A percentile compares a stretch with the other conserved stretches of the same genome.
These are phyloP conservation scores for Panaeolus cyanescens DNA, from an alignment of 768 basidiomycete genomes.

Conservation along the genomic window DNA sequence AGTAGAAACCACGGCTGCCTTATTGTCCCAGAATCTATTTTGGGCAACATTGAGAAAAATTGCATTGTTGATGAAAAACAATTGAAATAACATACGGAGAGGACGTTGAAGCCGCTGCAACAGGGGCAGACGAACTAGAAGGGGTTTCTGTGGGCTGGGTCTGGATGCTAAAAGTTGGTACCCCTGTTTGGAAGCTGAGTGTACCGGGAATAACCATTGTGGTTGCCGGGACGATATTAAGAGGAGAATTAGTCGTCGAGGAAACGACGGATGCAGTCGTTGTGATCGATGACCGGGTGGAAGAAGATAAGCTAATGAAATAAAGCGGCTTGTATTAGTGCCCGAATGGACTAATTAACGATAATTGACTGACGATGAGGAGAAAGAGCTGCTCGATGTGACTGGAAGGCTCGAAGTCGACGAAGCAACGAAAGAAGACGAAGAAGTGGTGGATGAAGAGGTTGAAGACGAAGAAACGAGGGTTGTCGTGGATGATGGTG, in stretches of 20 bases:
- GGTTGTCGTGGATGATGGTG: neutral
- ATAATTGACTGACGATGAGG: conserved; percentile 4
- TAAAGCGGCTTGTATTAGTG: neutral
- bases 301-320: conserved; percentile 2
- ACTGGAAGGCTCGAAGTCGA: neutral
- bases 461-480: neutral
- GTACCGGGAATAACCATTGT: neutral
- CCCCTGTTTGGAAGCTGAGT: neutral
- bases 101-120: neutral
- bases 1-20: conserved; percentile 36
- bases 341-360: neutral
- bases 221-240: neutral
- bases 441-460: conserved; percentile 3
- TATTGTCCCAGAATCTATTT: conserved; percentile 38
- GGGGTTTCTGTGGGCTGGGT: neutral
- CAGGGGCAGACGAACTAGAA: neutral
- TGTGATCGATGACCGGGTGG: conserved; percentile 3
- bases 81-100: conserved; percentile 1
- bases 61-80: conserved; percentile 16
- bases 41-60: neutral
- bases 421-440: conserved; percentile 4
- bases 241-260: conserved; percentile 2
- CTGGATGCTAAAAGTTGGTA: neutral
- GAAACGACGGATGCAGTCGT: neutral
- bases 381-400: neutral